Evolutionary conservation across 305 asterid genomes (phyloP).

Genomic region (Rubia tinctorum): DNA sequence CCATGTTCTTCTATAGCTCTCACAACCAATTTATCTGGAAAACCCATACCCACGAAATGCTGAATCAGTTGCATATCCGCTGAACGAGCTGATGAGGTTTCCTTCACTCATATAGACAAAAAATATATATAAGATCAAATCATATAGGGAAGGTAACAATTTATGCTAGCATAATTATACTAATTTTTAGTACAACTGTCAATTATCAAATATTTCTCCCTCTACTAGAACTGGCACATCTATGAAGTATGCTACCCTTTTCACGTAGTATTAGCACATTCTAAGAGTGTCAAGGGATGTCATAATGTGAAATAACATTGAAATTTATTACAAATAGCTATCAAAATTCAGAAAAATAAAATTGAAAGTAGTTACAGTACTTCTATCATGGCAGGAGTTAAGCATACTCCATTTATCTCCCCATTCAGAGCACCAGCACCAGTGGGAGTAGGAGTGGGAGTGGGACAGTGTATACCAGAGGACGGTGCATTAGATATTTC

Average conservation of each 20-base stretch:
- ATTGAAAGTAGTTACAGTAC: not conserved
- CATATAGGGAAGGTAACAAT: not conserved
- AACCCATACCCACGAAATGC: constrained; percentile 78
- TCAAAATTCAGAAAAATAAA: not conserved
- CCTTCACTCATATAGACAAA: constrained; percentile 36
- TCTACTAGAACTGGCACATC: not conserved
- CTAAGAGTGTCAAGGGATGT: not conserved
- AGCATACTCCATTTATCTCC: constrained; percentile 36
- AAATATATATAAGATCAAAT: not conserved
- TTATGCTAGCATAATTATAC: not conserved
- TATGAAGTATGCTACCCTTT: not conserved
- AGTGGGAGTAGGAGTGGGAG: constrained; percentile 4
- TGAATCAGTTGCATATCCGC: constrained; percentile 38
- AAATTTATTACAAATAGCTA: not conserved
- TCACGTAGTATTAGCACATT: not conserved
- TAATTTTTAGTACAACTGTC: not conserved
- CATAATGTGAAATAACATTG: not conserved
- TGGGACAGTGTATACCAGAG: constrained; percentile 26
- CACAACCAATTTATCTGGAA: constrained; percentile 59
- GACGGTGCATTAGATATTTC: constrained; percentile 43
- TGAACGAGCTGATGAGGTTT: constrained; percentile 53
- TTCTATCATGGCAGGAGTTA: constrained; percentile 3
- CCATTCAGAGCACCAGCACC: constrained; percentile 23
- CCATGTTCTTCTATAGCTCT: constrained; percentile 88
- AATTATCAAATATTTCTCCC: not conserved